Evolutionary conservation across 1,139 yeast genomes (phyloP).

Genomic region (Yamadazyma jaroonii): DNA sequence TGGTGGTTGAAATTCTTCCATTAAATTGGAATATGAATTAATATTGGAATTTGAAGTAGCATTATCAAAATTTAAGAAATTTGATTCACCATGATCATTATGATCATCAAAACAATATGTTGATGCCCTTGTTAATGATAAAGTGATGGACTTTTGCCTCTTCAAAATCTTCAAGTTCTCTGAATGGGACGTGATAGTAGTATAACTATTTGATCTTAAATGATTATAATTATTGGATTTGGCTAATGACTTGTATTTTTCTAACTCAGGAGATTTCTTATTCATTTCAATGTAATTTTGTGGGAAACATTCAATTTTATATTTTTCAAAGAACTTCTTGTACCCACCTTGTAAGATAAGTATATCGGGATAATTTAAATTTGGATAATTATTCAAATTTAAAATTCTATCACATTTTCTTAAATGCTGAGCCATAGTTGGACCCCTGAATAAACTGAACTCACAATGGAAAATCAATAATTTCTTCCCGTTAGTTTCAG

Average conservation of each 20-base stretch:
- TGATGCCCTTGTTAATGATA: constrained; percentile 16
- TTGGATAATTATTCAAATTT: constrained; percentile 76
- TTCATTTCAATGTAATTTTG: constrained; percentile 86
- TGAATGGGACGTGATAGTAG: constrained; percentile 31
- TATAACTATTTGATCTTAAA: constrained; percentile 28
- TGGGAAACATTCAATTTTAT: constrained; percentile 60
- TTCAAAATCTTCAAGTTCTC: constrained; percentile 34
- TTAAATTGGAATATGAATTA: neutral
- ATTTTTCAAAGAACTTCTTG: constrained; percentile 64
- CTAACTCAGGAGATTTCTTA: constrained; percentile 66
- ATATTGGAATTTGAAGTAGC: constrained; percentile 1
- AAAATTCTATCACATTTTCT: constrained; percentile 77
- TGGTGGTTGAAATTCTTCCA: constrained; percentile 30
- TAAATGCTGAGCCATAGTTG: constrained; percentile 83
- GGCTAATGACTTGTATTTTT: constrained; percentile 54
- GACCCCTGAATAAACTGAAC: constrained; percentile 89
- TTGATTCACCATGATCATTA: neutral
- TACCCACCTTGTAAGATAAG: constrained; percentile 91
- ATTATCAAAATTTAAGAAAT: constrained; percentile 3
- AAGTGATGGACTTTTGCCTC: constrained; percentile 28
- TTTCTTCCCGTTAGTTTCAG: constrained; percentile 21
- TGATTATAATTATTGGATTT: constrained; percentile 31
- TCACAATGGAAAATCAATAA: constrained; percentile 90
- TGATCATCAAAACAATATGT: constrained; percentile 19
- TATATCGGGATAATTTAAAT: constrained; percentile 81